A percentile compares a stretch with the other conserved stretches of the same genome.
phyloP scores from a whole-genome alignment of 345 rosid genomes.

The Angophora floribunda region DNA sequence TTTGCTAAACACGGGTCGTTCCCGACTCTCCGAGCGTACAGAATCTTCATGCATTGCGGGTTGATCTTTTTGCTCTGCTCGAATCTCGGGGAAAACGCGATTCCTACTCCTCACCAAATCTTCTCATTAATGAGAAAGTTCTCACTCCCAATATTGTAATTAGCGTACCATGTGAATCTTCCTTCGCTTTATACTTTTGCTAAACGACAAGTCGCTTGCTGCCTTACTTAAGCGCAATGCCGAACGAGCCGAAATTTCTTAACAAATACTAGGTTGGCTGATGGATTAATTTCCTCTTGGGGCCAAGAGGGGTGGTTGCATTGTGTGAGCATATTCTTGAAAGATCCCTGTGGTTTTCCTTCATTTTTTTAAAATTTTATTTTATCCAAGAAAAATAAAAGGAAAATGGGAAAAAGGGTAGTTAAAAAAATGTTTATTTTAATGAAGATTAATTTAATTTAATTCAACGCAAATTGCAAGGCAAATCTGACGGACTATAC shows the following conservation, averaged over 20 bases:
- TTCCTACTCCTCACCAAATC: background rate
- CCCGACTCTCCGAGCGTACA: background rate
- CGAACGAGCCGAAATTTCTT: background rate
- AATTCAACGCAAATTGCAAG: background rate
- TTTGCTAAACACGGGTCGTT: rapidly evolving
- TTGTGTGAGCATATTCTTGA: background rate
- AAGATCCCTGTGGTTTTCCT: background rate
- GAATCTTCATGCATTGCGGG: background rate
- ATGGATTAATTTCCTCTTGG: background rate
- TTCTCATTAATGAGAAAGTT: rapidly evolving
- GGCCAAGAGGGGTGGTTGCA: background rate
- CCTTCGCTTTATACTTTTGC: background rate
- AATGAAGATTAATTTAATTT: background rate
- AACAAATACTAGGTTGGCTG: background rate
- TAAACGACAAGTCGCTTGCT: background rate
- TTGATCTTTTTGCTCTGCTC: background rate
- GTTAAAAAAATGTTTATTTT: background rate
- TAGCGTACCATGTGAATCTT: background rate
- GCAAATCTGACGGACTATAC: background rate
- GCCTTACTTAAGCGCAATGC: background rate
- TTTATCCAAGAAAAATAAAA: background rate
- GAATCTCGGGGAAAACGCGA: background rate
- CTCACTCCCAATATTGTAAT: background rate
- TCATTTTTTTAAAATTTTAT: background rate
- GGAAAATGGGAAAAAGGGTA: background rate